Conservation (phyloP, 2,329 filamentous ascomycete genomes). For the Botryotinia calthae region DNA sequence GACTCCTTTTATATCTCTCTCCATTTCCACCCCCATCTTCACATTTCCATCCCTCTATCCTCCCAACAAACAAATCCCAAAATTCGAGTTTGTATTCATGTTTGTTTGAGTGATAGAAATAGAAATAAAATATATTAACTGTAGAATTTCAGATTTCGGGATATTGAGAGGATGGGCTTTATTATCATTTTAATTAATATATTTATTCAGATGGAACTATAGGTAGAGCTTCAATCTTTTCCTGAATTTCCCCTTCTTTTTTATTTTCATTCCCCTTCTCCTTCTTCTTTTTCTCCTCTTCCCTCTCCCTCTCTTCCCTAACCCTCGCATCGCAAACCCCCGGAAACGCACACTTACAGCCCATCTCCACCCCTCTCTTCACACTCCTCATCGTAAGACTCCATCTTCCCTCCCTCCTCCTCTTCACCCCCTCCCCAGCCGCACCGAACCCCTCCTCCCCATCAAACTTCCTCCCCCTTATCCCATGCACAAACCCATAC, state of each 20-base stretch:
- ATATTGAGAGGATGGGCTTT: not conserved
- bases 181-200: not conserved
- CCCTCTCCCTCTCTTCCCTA: constrained; percentile 15
- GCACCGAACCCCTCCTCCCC: not conserved
- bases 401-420: constrained; percentile 20
- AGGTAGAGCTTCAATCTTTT: not conserved
- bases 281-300: not conserved
- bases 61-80: too few species aligned
- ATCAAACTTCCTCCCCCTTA: constrained; percentile 23
- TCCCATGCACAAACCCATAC: constrained; percentile 22
- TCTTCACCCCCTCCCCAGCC: not conserved
- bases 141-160: too few species aligned
- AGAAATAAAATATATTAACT: too few species aligned
- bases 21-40: too few species aligned
- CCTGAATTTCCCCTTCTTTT: not conserved
- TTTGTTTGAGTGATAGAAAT: not conserved
- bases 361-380: constrained; percentile 4
- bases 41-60: too few species aligned
- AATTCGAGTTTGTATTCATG: not conserved
- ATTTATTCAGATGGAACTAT: not conserved
- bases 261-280: not conserved
- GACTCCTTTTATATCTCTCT: too few species aligned
- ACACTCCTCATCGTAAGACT: constrained; percentile 24
- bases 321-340: constrained; percentile 25
- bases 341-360: constrained; percentile 20